These are phyloP conservation scores for Salix brachista DNA, from an alignment of 345 rosid genomes.

Conservation along the genomic window DNA sequence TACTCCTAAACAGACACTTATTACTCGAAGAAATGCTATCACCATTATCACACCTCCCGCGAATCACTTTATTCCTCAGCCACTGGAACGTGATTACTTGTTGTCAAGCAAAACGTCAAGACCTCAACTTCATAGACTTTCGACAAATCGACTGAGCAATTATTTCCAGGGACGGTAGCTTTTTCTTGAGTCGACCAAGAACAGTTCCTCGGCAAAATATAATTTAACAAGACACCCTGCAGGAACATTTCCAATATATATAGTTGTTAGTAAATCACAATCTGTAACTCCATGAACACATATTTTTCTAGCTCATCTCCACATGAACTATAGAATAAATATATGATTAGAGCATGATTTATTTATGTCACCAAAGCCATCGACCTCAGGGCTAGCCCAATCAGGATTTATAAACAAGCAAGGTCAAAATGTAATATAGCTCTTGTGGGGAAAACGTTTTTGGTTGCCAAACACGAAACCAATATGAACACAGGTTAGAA, in stretches of 20 bases:
- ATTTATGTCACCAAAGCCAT: not conserved
- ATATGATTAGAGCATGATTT: not conserved
- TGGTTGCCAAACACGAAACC: not conserved
- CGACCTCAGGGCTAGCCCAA: not conserved
- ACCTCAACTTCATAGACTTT: slow-evolving; percentile 13
- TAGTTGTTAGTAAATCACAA: not conserved
- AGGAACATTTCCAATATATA: not conserved
- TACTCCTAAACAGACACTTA: too few relatives aligned
- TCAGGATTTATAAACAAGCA: too few relatives aligned
- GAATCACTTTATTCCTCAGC: not conserved
- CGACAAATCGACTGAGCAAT: not conserved
- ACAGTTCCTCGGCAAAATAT: not conserved
- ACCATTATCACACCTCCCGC: not conserved
- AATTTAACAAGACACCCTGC: not conserved
- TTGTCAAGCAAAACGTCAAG: slow-evolving; percentile 7
- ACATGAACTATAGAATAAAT: not conserved
- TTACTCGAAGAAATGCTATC: not conserved
- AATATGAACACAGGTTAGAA: slow-evolving; percentile 2
- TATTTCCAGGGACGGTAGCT: not conserved
- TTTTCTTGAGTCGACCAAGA: not conserved
- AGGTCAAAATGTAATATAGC: too few relatives aligned
- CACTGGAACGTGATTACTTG: slow-evolving; percentile 9
- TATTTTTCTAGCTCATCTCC: not conserved
- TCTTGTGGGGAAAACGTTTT: not conserved
- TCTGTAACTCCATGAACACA: not conserved